Conservation (phyloP, 2,329 filamentous ascomycete species). For the Aaosphaeria pasadenensis region DNA sequence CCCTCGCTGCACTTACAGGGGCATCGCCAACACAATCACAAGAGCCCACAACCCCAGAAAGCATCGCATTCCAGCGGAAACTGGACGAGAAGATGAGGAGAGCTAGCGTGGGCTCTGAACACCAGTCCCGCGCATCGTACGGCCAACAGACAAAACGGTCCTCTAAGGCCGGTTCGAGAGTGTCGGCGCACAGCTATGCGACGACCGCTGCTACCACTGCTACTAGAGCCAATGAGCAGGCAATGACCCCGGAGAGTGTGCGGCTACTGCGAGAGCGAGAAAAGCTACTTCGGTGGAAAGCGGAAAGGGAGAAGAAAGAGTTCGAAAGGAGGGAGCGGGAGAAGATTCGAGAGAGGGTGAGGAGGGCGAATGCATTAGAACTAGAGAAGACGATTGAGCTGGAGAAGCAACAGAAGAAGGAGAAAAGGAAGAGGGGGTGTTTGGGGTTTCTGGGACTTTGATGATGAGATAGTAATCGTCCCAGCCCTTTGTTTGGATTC, state of each 20-base stretch:
- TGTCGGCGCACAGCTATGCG: slow-evolving; percentile 1
- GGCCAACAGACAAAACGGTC: neutral
- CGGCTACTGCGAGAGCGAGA: slow-evolving; percentile 7
- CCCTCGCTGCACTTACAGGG: slow-evolving; percentile 7
- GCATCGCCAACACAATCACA: slow-evolving; percentile 4
- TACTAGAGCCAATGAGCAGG: neutral
- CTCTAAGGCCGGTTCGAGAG: neutral
- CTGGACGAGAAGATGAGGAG: slow-evolving; percentile 6
- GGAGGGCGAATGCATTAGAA: slow-evolving; percentile 27
- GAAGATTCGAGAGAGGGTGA: slow-evolving; percentile 21
- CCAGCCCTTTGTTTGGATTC: neutral
- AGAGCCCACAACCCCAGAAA: neutral
- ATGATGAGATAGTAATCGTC: too few relatives aligned
- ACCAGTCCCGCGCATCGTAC: neutral
- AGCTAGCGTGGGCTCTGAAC: slow-evolving; percentile 4
- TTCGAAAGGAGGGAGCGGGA: slow-evolving; percentile 18
- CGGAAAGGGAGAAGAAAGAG: slow-evolving; percentile 20
- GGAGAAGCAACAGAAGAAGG: slow-evolving; percentile 11
- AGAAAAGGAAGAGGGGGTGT: slow-evolving; percentile 7
- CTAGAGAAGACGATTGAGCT: slow-evolving; percentile 20
- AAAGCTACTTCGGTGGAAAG: slow-evolving; percentile 9
- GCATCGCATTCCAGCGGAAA: slow-evolving; percentile 5
- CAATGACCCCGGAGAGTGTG: slow-evolving; percentile 7
- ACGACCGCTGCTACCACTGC: neutral
- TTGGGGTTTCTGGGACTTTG: slow-evolving; percentile 2